phyloP scores from a whole-genome alignment of 2,329 filamentous ascomycete species.

The Pseudogymnoascus sp. region DNA sequence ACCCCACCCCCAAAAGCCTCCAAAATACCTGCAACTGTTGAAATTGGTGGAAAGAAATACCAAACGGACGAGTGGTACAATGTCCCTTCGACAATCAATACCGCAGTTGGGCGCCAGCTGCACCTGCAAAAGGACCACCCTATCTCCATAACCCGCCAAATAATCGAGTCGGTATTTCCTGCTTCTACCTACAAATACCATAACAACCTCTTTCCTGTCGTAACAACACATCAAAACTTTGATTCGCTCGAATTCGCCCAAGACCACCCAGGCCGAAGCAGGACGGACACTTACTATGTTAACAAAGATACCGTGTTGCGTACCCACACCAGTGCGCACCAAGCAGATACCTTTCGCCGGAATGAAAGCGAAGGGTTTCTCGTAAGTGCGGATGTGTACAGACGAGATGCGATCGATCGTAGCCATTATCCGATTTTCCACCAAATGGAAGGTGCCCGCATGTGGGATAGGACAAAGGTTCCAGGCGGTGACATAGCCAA shows the following conservation, averaged over 20 bases:
- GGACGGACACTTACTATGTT: slow-evolving; percentile 92
- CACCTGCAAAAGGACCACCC: slow-evolving; percentile 90
- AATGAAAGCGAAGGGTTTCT: slow-evolving; percentile 73
- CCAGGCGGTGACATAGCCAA: slow-evolving; percentile 50
- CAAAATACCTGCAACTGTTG: neutral
- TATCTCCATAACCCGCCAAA: slow-evolving; percentile 77
- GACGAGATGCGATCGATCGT: slow-evolving; percentile 86
- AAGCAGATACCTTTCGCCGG: slow-evolving; percentile 69
- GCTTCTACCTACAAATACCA: slow-evolving; percentile 63
- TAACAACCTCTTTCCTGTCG: slow-evolving; percentile 73
- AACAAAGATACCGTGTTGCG: slow-evolving; percentile 75
- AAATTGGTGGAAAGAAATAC: slow-evolving; percentile 45
- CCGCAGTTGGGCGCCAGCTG: slow-evolving; percentile 66
- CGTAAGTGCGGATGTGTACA: slow-evolving; percentile 89
- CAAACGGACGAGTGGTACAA: slow-evolving; percentile 78
- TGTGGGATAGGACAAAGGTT: slow-evolving; percentile 67
- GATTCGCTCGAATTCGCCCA: slow-evolving; percentile 87
- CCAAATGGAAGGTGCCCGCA: slow-evolving; percentile 92
- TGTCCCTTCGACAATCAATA: slow-evolving; percentile 63
- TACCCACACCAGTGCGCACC: slow-evolving; percentile 92
- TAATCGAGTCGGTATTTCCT: slow-evolving; percentile 87
- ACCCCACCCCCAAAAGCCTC: neutral
- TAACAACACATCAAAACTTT: slow-evolving; percentile 81
- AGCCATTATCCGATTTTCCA: slow-evolving; percentile 97
- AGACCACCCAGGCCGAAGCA: slow-evolving; percentile 79